Base-by-base conservation (phyloP, 495 filamentous ascomycete genomes). In the Aspergillus biplanus region DNA sequence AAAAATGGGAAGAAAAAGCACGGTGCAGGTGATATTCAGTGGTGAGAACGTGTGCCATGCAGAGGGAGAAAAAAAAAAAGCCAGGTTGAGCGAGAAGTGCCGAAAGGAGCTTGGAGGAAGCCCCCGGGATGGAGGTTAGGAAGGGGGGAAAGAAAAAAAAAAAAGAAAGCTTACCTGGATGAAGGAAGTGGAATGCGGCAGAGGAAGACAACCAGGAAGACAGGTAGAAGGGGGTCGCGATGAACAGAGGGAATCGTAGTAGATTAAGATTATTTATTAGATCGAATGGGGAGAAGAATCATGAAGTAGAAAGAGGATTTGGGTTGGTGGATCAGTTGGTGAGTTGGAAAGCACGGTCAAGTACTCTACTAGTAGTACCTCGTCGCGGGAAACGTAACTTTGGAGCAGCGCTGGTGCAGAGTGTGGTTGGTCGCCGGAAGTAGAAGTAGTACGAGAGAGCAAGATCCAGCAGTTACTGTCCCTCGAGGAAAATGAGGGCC, bases 1-100 rank as follows among this genome's bases (percentile, higher is more conserved):
- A 56, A 62, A 62, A 62, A 50, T 18, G 5, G 47, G 52, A 62
- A 62, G 31, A 62, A 61, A 62, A 62, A 44, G 50, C 39, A 62
- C 39, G 42, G 52, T 48, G 52, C 52, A 49, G 59, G n/a, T 27
- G 52, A 52, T 46, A 61, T 61, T 49, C 27, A 18, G 21, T 48
- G 50, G 47, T 50, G 47, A 50, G 47, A 50, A 50, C n/a, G 47
- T 27, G 21, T 50, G 47, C 47, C 47, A 18, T 27, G 15, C 21
- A 50, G 47, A 44, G 7, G 39, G 47, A 31, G 47, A 31, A 50
- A 21, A 21, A 49, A 48, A 49, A 50, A 50, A 31, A 50, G 47
- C 16, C 50, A 46, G 31, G 21, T 27, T 27, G 21, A 27, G 21
- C 2, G 21, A 27, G 21, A 27, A 27, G 2, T 27, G 21, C 21